A percentile compares a stretch with the other conserved stretches of the same genome.
These are phyloP conservation scores for Diplocarpon mali DNA, from an alignment of 2,329 filamentous ascomycete genomes.

Conservation along the genomic window DNA sequence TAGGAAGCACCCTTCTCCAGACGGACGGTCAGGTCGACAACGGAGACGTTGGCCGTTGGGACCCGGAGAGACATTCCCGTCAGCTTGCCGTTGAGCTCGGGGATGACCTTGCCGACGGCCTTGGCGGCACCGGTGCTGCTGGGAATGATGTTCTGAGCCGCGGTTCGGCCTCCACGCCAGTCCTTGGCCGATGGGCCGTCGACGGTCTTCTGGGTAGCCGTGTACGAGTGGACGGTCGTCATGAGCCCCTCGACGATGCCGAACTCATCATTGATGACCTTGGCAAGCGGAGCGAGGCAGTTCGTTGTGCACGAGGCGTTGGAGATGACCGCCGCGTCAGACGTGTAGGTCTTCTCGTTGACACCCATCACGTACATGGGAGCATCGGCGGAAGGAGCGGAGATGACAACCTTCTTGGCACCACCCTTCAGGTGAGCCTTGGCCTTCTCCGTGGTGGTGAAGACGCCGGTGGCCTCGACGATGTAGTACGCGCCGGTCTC, in stretches of 20 bases:
- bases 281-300: slow-evolving; percentile 98
- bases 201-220: slow-evolving; percentile 98
- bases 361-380: slow-evolving; percentile 99
- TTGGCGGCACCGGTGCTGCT: slow-evolving; percentile 98
- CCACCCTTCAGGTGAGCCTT: slow-evolving; percentile 87
- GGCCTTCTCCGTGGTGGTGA: slow-evolving; percentile 97
- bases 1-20: slow-evolving; percentile 82
- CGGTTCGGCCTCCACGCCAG: slow-evolving; percentile 97
- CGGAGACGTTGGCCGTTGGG: slow-evolving; percentile 95
- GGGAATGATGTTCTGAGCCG: slow-evolving; percentile 99
- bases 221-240: slow-evolving; percentile 99
- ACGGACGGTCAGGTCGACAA: slow-evolving; percentile 92
- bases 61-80: slow-evolving; percentile 99
- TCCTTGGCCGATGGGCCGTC: slow-evolving; percentile 97
- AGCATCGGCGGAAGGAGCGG: slow-evolving; percentile 84
- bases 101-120: slow-evolving; percentile 99
- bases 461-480: slow-evolving; percentile 96
- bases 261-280: slow-evolving; percentile 98
- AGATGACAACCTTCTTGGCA: slow-evolving; percentile 97
- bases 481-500: slow-evolving; percentile 85
- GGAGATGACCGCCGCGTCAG: slow-evolving; percentile 86
- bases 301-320: slow-evolving; percentile 99
- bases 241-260: slow-evolving; percentile 97
- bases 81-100: slow-evolving; percentile 95
- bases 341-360: slow-evolving; percentile 90